Base-by-base conservation (phyloP, 805 yeast species). In the Blastobotrys mokoenaii region DNA sequence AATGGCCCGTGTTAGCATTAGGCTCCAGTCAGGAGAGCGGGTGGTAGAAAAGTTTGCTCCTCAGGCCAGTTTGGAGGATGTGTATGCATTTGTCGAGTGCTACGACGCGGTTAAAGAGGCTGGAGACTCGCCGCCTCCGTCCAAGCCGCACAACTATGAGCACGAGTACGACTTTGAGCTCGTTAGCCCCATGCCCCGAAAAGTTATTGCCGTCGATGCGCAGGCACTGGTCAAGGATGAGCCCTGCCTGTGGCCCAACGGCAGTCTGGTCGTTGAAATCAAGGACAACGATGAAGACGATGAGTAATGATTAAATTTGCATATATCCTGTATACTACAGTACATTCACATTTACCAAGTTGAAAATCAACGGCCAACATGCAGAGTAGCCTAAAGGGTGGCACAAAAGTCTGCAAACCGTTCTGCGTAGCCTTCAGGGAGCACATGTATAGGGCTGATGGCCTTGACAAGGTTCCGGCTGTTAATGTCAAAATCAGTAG, bases 41-140 rank as follows among this genome's bases (percentile, higher is more conserved):
- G 58, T 77, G 0, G 66, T 73, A 6, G 61, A 76, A 53, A 58
- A 72, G 57, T 68, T 86, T 48, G 59, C 66, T 38, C 70, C 73
- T 11, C 58, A 65, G 22, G 65, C 69, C 11, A 56, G 71, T 1
- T 62, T 86, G 1, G 79, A 76, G 45, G 88, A 84, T 44, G 64
- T 90, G 11, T 82, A 80, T 58, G 83, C 88, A 8, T 80, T 70
- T 56, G 83, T 80, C 14, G 94, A 84, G 51, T 66, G 82, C 50
- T 54, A 62, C 22, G 60, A 58, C 14, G 40, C 55, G 40, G 36
- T 60, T 12, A 44, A 40, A 16, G 51, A 39, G 11, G 47, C 29
- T 64, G 11, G 50, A 46, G 44, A 58, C 16, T 49, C 58, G 15
- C 49, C 53, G n/a, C 12, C 5, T 8, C 27, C 11, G 22, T 11